These are phyloP conservation scores for Cicer bijugum DNA, from an alignment of 306 rosid genomes.

Conservation along the genomic window DNA sequence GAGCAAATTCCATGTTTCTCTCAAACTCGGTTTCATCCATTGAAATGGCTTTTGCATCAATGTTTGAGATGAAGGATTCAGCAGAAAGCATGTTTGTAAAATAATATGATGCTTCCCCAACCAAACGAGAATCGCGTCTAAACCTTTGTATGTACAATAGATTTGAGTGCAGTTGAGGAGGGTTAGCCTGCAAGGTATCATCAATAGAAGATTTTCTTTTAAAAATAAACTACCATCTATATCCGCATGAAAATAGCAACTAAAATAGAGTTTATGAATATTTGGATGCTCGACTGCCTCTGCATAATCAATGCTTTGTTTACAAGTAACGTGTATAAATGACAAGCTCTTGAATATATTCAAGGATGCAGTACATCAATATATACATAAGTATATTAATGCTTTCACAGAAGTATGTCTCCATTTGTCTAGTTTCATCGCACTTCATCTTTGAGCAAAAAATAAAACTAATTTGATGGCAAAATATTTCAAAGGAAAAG, in stretches of 20 bases:
- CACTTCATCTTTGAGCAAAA: constrained; percentile 29
- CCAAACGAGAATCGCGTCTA: constrained; percentile 80
- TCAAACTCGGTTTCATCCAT: constrained; percentile 90
- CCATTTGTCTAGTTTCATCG: constrained; percentile 25
- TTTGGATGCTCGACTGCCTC: constrained; percentile 26
- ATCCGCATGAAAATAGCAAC: constrained; percentile 30
- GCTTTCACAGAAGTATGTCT: neutral
- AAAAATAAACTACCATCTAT: constrained; percentile 23
- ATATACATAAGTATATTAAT: constrained; percentile 10
- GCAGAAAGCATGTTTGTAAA: constrained; percentile 95
- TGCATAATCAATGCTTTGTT: constrained; percentile 37
- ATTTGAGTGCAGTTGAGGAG: constrained; percentile 94
- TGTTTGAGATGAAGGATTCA: constrained; percentile 86
- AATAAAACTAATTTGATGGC: constrained; percentile 26
- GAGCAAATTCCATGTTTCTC: constrained; percentile 91
- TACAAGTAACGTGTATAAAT: neutral
- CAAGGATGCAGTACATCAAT: constrained; percentile 18
- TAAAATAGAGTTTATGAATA: constrained; percentile 33
- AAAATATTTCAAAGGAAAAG: constrained; percentile 38
- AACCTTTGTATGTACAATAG: constrained; percentile 89
- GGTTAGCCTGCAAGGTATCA: constrained; percentile 82
- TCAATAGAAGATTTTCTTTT: constrained; percentile 30
- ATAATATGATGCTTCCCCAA: constrained; percentile 84
- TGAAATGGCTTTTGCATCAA: constrained; percentile 90
- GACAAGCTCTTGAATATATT: constrained; percentile 15